phyloP scores from a whole-genome alignment of 768 basidiomycete species.

The Russula sp. region DNA sequence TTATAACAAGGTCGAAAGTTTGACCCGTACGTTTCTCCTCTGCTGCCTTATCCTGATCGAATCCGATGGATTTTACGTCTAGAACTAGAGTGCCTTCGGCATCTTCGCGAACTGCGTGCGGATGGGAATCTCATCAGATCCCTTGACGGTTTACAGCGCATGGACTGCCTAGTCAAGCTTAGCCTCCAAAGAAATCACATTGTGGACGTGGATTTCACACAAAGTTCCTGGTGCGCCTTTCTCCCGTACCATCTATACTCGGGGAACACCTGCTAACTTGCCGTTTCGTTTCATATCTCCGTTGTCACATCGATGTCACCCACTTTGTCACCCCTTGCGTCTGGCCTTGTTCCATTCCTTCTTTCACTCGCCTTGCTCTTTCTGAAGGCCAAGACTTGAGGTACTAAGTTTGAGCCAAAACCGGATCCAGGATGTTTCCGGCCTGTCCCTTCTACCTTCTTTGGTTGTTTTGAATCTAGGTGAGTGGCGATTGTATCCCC shows the following conservation, averaged over 20 bases:
- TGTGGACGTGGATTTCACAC: conserved; percentile 49
- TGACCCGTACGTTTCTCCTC: conserved; percentile 51
- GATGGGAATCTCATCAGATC: conserved; percentile 76
- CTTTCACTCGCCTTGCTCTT: background rate
- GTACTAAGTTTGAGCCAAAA: conserved; percentile 80
- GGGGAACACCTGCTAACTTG: conserved; percentile 10
- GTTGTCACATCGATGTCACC: conserved; percentile 20
- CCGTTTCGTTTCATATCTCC: conserved; percentile 23
- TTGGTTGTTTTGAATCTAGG: conserved; percentile 79
- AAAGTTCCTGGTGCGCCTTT: conserved; percentile 60
- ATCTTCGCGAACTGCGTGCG: conserved; percentile 84
- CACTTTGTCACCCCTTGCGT: conserved; percentile 7
- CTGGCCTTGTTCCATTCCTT: conserved; percentile 16
- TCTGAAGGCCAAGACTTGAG: conserved; percentile 52
- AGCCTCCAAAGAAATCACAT: conserved; percentile 75
- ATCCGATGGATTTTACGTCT: conserved; percentile 23
- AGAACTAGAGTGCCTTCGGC: conserved; percentile 83
- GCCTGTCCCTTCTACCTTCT: conserved; percentile 54
- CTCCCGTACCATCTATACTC: conserved; percentile 22
- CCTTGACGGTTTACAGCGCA: conserved; percentile 67
- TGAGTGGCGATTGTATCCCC: conserved; percentile 45
- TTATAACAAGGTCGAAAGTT: conserved; percentile 80
- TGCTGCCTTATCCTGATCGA: conserved; percentile 21
- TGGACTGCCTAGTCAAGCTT: conserved; percentile 80
- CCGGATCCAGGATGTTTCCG: conserved; percentile 49